Evolutionary conservation across 805 yeast genomes (phyloP), one percentile per base, ranked within the genome.

Genomic region (Vanderwaltozyma tropicalis): DNA sequence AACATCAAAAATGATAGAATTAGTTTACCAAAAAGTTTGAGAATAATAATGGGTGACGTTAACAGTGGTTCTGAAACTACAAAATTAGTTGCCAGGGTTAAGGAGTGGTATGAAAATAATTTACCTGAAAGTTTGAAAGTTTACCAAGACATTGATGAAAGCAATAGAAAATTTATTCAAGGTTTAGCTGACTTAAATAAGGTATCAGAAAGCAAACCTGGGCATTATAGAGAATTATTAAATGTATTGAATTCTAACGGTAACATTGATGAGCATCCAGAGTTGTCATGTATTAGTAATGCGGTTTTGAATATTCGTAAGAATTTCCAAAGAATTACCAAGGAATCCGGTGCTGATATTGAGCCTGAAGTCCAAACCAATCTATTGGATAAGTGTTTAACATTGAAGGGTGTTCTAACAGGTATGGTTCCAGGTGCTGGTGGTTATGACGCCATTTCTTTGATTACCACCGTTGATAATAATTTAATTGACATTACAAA

Each of bases 371-470:
- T 69, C 16, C 98, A 92, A 59, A 83, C 95, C 0, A 42, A 47
- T 1, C 64, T 92, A 5, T 62, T 92, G 7, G 76, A 89, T 51
- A 56, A 64, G 14, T 76, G 82, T 41, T 56, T 68, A 29, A 46
- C 58, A 8, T 53, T 84, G 16, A 65, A 64, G 0, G 98, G 98
- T 13, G 92, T 86, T 22, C 48, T 89, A 15, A 94, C 95, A 0
- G 96, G 95, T n/a, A 88, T 92, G 25, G 95, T 92, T 3, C 98
- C 98, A 0, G 98, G 98, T 2, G 98, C 98, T 0, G 98, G 98
- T 20, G 98, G 98, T 0, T 82, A 78, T 54, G 98, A 92, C 64
- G 98, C 98, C 1, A 74, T 92, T 15, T 74, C 94, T 39, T 51
- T 89, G 20, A 59, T 92, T 20, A 79, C 80, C 2, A 67, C 72